Percentiles rank a stretch among this genome's conserved stretches.
Conservation (phyloP, 495 filamentous ascomycete species). For the Hypomontagnella monticulosa region DNA sequence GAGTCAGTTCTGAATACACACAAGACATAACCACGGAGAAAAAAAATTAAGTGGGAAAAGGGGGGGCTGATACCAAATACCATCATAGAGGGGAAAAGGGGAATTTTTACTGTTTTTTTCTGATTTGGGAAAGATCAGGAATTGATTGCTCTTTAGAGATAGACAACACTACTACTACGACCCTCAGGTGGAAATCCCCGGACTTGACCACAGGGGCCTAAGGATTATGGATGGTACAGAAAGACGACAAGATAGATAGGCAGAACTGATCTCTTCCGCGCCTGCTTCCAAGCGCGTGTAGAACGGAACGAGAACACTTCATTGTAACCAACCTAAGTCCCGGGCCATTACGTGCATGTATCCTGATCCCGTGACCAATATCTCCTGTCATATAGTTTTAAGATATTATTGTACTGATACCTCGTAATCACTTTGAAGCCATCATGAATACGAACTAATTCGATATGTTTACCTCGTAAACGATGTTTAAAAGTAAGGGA, state of each 20-base stretch:
- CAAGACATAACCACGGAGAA: constrained; percentile 20
- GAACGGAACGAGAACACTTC: too few species aligned
- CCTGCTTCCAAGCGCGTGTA: constrained; percentile 3
- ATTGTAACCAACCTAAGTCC: too few species aligned
- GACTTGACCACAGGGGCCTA: constrained; percentile 1
- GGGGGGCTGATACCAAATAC: constrained; percentile 33
- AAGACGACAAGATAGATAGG: neutral
- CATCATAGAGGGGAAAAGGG: constrained; percentile 24
- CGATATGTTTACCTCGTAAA: too few species aligned
- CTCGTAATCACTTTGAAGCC: too few species aligned
- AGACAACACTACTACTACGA: neutral
- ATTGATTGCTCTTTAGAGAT: constrained; percentile 22
- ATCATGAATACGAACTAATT: too few species aligned
- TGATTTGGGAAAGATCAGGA: constrained; percentile 10
- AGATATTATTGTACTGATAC: too few species aligned
- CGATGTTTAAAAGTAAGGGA: too few species aligned
- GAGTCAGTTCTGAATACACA: constrained; percentile 13
- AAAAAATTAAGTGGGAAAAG: constrained; percentile 8
- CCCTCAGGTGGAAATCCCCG: constrained; percentile 23
- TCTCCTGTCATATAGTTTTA: too few species aligned
- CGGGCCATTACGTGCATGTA: too few species aligned
- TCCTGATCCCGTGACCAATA: too few species aligned
- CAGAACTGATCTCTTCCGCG: neutral
- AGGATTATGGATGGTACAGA: neutral
- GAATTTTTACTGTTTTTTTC: constrained; percentile 13